phyloP scores from a whole-genome alignment of 2,329 filamentous ascomycete species.

The Calcarisporium arbuscula region DNA sequence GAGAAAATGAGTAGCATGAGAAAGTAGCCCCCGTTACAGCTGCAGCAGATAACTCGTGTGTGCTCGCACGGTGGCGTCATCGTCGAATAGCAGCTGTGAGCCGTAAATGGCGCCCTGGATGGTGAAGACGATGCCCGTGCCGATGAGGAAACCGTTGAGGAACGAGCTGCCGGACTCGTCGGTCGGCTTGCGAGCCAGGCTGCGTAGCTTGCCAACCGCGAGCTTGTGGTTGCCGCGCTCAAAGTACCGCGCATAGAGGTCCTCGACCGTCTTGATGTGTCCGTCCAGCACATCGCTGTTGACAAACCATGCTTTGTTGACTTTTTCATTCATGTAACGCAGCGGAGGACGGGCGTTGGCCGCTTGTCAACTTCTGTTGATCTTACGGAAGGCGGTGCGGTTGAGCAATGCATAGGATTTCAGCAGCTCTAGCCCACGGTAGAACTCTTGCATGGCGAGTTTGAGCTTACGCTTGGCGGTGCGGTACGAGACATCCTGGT shows the following conservation, averaged over 20 bases:
- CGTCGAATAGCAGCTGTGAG: slow-evolving; percentile 41
- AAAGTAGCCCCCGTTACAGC: slow-evolving; percentile 90
- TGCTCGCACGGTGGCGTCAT: slow-evolving; percentile 39
- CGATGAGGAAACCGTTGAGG: slow-evolving; percentile 59
- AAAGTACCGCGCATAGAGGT: slow-evolving; percentile 91
- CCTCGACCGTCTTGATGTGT: slow-evolving; percentile 75
- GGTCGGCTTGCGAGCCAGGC: slow-evolving; percentile 52
- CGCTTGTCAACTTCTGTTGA: slow-evolving; percentile 99
- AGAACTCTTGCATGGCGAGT: slow-evolving; percentile 84
- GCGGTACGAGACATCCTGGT: slow-evolving; percentile 67
- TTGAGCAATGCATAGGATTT: slow-evolving; percentile 90
- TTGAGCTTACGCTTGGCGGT: slow-evolving; percentile 90
- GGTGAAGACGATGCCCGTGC: slow-evolving; percentile 58
- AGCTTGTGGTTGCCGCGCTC: slow-evolving; percentile 90
- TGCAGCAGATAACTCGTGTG: slow-evolving; percentile 69
- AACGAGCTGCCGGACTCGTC: slow-evolving; percentile 55
- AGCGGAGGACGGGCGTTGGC: slow-evolving; percentile 70
- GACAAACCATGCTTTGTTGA: slow-evolving; percentile 87
- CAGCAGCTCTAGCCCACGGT: slow-evolving; percentile 81
- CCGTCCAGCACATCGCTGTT: slow-evolving; percentile 78
- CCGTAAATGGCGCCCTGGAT: slow-evolving; percentile 61
- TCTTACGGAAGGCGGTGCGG: slow-evolving; percentile 88
- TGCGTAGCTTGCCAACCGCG: slow-evolving; percentile 78
- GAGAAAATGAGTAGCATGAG: slow-evolving; percentile 72
- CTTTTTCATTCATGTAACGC: slow-evolving; percentile 84